Evolutionary conservation across 2,329 filamentous ascomycete genomes (phyloP).

Genomic region (Aspergillus sp.): DNA sequence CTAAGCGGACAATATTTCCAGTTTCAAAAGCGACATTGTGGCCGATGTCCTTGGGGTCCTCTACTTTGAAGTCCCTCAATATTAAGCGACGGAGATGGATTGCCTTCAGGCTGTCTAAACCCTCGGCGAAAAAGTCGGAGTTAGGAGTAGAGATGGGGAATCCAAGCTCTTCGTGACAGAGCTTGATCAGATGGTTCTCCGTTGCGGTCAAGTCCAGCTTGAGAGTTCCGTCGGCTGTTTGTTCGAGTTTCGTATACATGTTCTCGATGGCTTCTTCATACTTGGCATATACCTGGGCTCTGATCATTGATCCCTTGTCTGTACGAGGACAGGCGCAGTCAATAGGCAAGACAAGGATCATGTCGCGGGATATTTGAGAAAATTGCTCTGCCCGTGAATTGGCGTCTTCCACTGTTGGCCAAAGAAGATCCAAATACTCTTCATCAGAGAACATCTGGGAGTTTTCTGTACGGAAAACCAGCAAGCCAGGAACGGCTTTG

Average conservation of each 20-base stretch:
- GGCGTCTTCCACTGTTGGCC: constrained; percentile 41
- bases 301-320: constrained; percentile 58
- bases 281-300: constrained; percentile 50
- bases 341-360: constrained; percentile 39
- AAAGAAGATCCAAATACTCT: constrained; percentile 41
- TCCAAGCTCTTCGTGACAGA: constrained; percentile 35
- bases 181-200: constrained; percentile 34
- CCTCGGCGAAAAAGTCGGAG: constrained; percentile 49
- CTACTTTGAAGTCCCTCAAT: constrained; percentile 42
- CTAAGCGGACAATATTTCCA: constrained; percentile 42
- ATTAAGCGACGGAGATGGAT: constrained; percentile 49
- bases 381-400: constrained; percentile 48
- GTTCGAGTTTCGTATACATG: constrained; percentile 26
- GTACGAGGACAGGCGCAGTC: constrained; percentile 50
- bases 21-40: constrained; percentile 49
- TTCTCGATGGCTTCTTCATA: constrained; percentile 49
- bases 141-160: constrained; percentile 33
- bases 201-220: constrained; percentile 35
- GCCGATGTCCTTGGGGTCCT: constrained; percentile 28
- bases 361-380: constrained; percentile 47
- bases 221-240: constrained; percentile 29
- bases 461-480: constrained; percentile 30
- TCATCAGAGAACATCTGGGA: constrained; percentile 29
- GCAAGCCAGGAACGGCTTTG: constrained; percentile 30
- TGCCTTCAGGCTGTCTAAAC: constrained; percentile 52